Evolutionary conservation across 495 filamentous ascomycete species (phyloP).

Genomic region (Aspergillus heteromorphus): DNA sequence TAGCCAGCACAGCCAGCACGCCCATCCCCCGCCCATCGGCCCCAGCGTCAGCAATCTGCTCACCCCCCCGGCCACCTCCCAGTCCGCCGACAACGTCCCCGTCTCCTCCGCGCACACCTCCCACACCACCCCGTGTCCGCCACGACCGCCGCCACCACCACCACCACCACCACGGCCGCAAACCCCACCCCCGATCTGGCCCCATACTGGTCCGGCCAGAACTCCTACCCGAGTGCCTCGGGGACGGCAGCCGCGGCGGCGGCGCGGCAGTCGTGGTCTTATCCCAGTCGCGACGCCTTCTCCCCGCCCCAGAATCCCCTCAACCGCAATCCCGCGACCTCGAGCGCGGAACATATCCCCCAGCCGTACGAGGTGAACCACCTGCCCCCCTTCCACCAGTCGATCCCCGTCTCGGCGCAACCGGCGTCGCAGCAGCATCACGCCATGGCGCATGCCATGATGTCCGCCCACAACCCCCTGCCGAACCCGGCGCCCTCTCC

Average conservation of each 20-base stretch:
- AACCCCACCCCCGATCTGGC: conserved; percentile 29
- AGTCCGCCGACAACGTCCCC: conserved; percentile 56
- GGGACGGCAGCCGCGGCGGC: conserved; percentile 39
- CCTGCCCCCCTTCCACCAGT: conserved; percentile 52
- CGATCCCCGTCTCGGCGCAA: conserved; percentile 43
- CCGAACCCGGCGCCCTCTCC: conserved; percentile 54
- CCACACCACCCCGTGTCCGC: conserved; percentile 30
- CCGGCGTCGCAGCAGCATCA: conserved; percentile 20
- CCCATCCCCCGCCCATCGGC: conserved; percentile 38
- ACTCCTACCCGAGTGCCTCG: conserved; percentile 47
- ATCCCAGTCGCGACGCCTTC: conserved; percentile 46
- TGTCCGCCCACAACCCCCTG: conserved; percentile 31
- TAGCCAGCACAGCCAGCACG: too few relatives aligned
- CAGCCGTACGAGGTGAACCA: conserved; percentile 57
- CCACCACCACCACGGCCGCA: conserved; percentile 41
- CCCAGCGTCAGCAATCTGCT: conserved; percentile 57
- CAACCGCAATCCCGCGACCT: conserved; percentile 42
- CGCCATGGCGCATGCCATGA: conserved; percentile 32
- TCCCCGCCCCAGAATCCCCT: conserved; percentile 46
- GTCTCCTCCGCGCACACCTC: conserved; percentile 45
- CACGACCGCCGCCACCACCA: conserved; percentile 20
- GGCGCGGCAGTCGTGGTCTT: conserved; percentile 40
- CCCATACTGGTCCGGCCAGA: conserved; percentile 47
- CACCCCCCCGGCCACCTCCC: conserved; percentile 56
- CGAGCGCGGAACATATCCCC: conserved; percentile 43